Base-by-base conservation (phyloP, 2,329 filamentous ascomycete species). In the Arthroderma sp. region DNA sequence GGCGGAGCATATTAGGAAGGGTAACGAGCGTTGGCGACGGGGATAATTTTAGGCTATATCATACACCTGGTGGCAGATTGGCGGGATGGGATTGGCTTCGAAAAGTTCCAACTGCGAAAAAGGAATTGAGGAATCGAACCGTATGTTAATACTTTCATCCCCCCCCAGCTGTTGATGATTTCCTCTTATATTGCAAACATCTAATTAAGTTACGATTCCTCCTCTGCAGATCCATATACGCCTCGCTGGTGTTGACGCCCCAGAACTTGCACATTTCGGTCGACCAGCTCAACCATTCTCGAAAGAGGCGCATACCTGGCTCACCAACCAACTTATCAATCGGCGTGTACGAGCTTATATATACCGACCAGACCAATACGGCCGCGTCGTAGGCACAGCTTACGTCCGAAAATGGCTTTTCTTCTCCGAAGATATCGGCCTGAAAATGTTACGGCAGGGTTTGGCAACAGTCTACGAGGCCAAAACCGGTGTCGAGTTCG, bases 1-100 rank as follows among this genome's bases (percentile, higher is more conserved):
- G 71, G 49, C 75, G 84, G 54, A 88, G 78, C 53, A 59, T 98
- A 36, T 83, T 89, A 54, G 91, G 91, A 9, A 76, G 75, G 49
- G 91, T 96, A 36, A 95, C 89, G 8, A 87, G 84, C 54, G 91
- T 98, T 27, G 91, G 93, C 36, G 91, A 98, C 71, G 93, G 87
- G 3, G 91, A 98, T 64, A 89, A 89, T 60, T 95, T 98, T 62
- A 83, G 91, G 54, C 63, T 98, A 40, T 98, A 83, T 61, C 91
- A 98, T 62, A 96, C 87, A 0, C 91, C 91, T 0, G 89, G 89
- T n/a, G 91, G 91, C 7, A 74, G 80, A 52, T 63, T 88, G 42
- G 74, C 82, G 7, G 91, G 91, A 43, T 98, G 91, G 91, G 87
- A 83, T n/a, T 94, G 85, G 86, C 58, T 91, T 51, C 81, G 86